These are phyloP conservation scores for Helotiales sp. DNA, from an alignment of 2,329 filamentous ascomycete genomes.

Conservation along the genomic window DNA sequence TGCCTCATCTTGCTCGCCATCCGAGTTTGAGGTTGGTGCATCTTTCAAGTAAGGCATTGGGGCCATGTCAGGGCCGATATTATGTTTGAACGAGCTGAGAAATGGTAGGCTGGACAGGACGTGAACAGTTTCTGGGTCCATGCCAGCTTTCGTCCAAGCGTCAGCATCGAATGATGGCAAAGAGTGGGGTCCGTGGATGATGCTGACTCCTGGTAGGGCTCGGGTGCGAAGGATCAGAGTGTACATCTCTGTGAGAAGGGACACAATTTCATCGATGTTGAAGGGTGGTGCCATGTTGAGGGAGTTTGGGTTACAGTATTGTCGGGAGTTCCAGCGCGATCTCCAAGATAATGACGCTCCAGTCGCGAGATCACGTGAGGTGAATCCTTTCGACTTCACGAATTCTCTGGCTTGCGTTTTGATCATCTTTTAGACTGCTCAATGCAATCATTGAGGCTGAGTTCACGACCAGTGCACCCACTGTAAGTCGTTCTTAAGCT, in stretches of 20 bases:
- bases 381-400: no score
- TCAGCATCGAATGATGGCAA: conserved; percentile 6
- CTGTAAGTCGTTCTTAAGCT: no score
- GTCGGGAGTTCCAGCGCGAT: no score
- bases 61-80: conserved; percentile 9
- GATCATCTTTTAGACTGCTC: no score
- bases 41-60: conserved; percentile 7
- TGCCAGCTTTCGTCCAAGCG: conserved; percentile 7
- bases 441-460: no score
- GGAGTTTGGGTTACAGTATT: not conserved
- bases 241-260: conserved; percentile 3
- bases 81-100: conserved; percentile 3
- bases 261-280: conserved; percentile 3
- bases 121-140: conserved; percentile 9
- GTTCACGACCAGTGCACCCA: no score
- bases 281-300: not conserved
- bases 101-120: conserved; percentile 3
- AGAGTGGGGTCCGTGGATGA: conserved; percentile 9
- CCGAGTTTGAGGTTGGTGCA: not conserved
- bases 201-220: conserved; percentile 9
- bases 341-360: no score
- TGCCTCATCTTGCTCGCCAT: no score
- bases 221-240: conserved; percentile 7
- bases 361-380: no score
- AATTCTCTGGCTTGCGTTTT: no score